Percentiles rank a stretch among this genome's conserved stretches.
Evolutionary conservation across 306 rosid genomes (phyloP).

Genomic region (Glycine latifolia): DNA sequence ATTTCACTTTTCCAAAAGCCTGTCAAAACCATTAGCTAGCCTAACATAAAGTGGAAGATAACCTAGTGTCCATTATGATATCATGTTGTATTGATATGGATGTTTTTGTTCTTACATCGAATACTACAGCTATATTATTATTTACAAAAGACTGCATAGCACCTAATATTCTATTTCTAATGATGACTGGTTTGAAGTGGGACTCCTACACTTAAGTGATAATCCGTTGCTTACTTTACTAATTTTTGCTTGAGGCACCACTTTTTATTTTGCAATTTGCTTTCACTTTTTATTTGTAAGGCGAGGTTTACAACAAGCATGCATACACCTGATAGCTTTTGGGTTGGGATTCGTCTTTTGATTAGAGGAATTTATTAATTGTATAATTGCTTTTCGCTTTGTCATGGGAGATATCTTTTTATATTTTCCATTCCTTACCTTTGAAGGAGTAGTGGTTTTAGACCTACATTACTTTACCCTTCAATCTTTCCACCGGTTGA

Average conservation of each 20-base stretch:
- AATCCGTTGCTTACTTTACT: conserved; percentile 43
- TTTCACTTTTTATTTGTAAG: conserved; percentile 11
- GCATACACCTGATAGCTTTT: conserved; percentile 42
- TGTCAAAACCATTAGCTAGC: conserved; percentile 44
- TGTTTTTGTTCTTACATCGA: conserved; percentile 46
- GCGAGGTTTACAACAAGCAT: neutral
- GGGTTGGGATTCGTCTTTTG: conserved; percentile 16
- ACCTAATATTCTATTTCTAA: conserved; percentile 43
- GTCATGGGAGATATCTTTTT: conserved; percentile 33
- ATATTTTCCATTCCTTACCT: conserved; percentile 25
- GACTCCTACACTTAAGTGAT: conserved; percentile 40
- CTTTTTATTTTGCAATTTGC: conserved; percentile 18
- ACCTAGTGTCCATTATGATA: conserved; percentile 47
- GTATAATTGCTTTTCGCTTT: neutral
- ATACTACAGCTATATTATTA: conserved; percentile 36
- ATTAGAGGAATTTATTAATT: conserved; percentile 16
- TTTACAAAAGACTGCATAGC: conserved; percentile 34
- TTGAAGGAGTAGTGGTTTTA: neutral
- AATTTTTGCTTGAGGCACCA: conserved; percentile 33
- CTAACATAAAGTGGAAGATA: conserved; percentile 52
- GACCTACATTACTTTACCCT: conserved; percentile 3
- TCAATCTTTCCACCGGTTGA: conserved; percentile 26
- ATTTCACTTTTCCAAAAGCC: conserved; percentile 43
- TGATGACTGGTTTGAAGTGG: conserved; percentile 44
- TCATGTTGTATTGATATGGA: conserved; percentile 48